These are phyloP conservation scores for Panicum hallii DNA, from an alignment of 202 grass and related monocot genomes.

Conservation along the genomic window DNA sequence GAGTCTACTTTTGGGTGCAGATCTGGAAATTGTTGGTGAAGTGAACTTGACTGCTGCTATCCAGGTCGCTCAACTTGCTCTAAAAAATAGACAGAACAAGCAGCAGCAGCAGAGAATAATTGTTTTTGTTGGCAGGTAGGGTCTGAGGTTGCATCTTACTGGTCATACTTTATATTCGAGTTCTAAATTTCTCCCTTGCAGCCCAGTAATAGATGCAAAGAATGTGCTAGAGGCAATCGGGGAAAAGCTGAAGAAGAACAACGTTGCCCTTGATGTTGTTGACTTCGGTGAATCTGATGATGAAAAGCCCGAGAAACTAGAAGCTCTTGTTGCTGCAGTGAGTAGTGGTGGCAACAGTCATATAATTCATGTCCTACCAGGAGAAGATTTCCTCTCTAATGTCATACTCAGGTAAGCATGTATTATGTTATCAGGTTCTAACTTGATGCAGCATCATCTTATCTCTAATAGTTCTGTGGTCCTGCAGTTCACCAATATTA, in stretches of 20 bases:
- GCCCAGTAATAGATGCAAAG: slow-evolving; percentile 59
- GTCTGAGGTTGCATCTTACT: slow-evolving; percentile 1
- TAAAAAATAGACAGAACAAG: slow-evolving; percentile 70
- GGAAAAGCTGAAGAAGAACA: slow-evolving; percentile 73
- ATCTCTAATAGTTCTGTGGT: slow-evolving; percentile 14
- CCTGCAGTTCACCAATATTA: slow-evolving; percentile 68
- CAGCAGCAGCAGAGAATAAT: slow-evolving; percentile 66
- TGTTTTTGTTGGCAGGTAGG: slow-evolving; percentile 74
- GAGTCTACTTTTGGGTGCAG: slow-evolving; percentile 7
- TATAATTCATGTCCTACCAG: slow-evolving; percentile 63
- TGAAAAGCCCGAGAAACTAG: slow-evolving; percentile 69
- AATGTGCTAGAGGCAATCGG: slow-evolving; percentile 63
- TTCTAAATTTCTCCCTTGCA: slow-evolving; percentile 24
- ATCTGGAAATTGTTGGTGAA: slow-evolving; percentile 62
- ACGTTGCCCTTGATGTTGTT: slow-evolving; percentile 71
- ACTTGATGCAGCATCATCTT: not conserved
- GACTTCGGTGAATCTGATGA: slow-evolving; percentile 74
- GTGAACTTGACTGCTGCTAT: slow-evolving; percentile 60
- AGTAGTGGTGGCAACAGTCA: slow-evolving; percentile 66
- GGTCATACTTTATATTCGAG: not conserved
- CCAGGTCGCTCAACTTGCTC: slow-evolving; percentile 67
- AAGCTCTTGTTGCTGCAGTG: slow-evolving; percentile 58
- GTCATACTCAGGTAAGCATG: slow-evolving; percentile 47
- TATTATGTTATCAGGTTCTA: not conserved
- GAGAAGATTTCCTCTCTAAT: slow-evolving; percentile 51